A percentile compares a stretch with the other conserved stretches of the same genome.
Evolutionary conservation across 2,329 filamentous ascomycete species (phyloP).

Genomic region (Fusarium caatingaense): DNA sequence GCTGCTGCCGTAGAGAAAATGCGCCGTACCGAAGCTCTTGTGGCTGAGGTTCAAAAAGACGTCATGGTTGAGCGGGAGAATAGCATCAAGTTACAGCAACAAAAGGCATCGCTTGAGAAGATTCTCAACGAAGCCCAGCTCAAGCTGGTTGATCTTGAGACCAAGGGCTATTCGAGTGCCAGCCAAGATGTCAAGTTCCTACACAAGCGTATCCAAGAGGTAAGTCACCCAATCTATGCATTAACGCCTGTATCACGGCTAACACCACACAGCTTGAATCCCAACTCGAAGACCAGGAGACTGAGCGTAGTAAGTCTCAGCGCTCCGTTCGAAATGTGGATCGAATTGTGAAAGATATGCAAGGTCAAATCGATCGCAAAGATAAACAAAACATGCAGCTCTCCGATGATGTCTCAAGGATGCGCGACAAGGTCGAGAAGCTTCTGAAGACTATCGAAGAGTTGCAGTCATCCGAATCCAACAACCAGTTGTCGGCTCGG

Average conservation of each 20-base stretch:
- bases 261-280: slow-evolving; percentile 76
- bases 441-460: slow-evolving; percentile 93
- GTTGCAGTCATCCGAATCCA: slow-evolving; percentile 86
- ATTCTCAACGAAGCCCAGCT: slow-evolving; percentile 90
- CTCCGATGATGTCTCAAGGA: slow-evolving; percentile 83
- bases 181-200: slow-evolving; percentile 96
- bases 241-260: slow-evolving; percentile 21
- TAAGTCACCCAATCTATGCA: slow-evolving; percentile 59
- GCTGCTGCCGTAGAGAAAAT: slow-evolving; percentile 96
- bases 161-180: slow-evolving; percentile 93
- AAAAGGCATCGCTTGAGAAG: slow-evolving; percentile 92
- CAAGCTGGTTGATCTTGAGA: slow-evolving; percentile 91
- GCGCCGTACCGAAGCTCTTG: slow-evolving; percentile 89
- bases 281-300: slow-evolving; percentile 85
- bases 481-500: slow-evolving; percentile 82
- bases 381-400: slow-evolving; percentile 88
- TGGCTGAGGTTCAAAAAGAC: slow-evolving; percentile 91
- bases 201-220: slow-evolving; percentile 94
- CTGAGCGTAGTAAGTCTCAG: slow-evolving; percentile 80
- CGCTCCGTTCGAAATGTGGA: slow-evolving; percentile 93
- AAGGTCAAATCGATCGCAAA: slow-evolving; percentile 90
- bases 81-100: slow-evolving; percentile 84
- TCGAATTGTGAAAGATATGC: slow-evolving; percentile 91
- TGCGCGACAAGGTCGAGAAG: slow-evolving; percentile 91
- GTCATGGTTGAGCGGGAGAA: slow-evolving; percentile 86